phyloP scores from a whole-genome alignment of 805 yeast genomes.

The Yamadazyma paraphyllophila region DNA sequence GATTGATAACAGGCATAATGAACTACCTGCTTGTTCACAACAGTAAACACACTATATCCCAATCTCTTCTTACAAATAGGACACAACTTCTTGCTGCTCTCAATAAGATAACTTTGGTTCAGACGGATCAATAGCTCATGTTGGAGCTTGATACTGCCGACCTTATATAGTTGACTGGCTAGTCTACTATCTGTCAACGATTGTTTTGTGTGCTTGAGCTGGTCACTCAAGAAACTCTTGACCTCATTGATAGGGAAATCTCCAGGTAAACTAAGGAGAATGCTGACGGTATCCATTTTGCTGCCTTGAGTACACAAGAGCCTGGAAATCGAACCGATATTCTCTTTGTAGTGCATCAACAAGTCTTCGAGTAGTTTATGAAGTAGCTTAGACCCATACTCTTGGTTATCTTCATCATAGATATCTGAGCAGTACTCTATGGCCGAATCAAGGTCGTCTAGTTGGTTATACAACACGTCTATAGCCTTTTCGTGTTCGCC shows the following conservation, averaged over 20 bases:
- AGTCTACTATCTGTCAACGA: conserved; percentile 40
- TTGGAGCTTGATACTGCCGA: conserved; percentile 48
- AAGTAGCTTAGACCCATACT: conserved; percentile 45
- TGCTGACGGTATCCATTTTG: conserved; percentile 43
- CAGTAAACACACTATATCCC: conserved; percentile 53
- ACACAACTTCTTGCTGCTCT: conserved; percentile 48
- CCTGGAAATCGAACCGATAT: conserved; percentile 36
- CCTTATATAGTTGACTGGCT: conserved; percentile 50
- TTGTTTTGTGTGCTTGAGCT: conserved; percentile 41
- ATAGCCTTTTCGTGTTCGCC: conserved; percentile 64
- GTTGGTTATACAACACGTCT: conserved; percentile 54
- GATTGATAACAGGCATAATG: conserved; percentile 55
- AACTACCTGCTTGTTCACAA: conserved; percentile 44
- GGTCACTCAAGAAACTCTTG: conserved; percentile 43
- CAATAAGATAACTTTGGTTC: conserved; percentile 35
- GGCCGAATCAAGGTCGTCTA: conserved; percentile 58
- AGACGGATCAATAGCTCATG: conserved; percentile 40
- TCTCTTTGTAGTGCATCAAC: conserved; percentile 37
- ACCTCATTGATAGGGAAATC: conserved; percentile 45
- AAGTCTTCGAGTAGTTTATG: conserved; percentile 50
- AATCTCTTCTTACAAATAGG: conserved; percentile 55
- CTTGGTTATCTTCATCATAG: conserved; percentile 29
- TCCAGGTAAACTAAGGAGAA: conserved; percentile 53
- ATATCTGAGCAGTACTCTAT: conserved; percentile 57
- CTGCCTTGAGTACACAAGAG: conserved; percentile 46